phyloP scores from a whole-genome alignment of 805 yeast genomes.

The Metschnikowia chrysomelidarum region DNA sequence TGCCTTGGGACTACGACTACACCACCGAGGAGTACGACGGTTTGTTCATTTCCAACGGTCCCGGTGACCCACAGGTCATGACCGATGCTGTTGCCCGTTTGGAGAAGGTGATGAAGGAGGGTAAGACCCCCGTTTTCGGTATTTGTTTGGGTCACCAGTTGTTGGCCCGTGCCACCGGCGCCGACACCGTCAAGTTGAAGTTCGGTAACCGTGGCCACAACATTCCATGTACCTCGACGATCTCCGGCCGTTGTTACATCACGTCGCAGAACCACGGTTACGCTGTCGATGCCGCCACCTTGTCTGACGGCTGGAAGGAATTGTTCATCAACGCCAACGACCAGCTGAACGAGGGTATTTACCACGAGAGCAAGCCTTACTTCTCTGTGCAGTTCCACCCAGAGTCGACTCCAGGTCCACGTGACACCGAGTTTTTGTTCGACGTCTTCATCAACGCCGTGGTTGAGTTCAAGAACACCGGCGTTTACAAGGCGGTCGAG shows the following conservation, averaged over 20 bases:
- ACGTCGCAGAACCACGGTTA: conserved; percentile 99
- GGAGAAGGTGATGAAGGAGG: conserved; percentile 53
- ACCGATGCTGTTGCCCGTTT: conserved; percentile 62
- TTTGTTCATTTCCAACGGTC: conserved; percentile 95
- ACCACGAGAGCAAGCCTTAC: conserved; percentile 80
- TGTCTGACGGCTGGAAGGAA: conserved; percentile 84
- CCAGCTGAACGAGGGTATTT: conserved; percentile 97
- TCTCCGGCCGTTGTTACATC: conserved; percentile 94
- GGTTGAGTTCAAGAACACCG: conserved; percentile 56
- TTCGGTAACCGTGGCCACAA: conserved; percentile 99
- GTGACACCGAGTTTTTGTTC: conserved; percentile 96
- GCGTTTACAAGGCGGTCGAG: conserved; percentile 63
- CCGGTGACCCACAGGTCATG: conserved; percentile 97
- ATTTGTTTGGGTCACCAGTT: conserved; percentile 98
- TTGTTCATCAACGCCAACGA: conserved; percentile 94
- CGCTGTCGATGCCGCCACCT: conserved; percentile 84
- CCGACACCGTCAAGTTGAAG: conserved; percentile 85
- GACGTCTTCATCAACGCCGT: conserved; percentile 90
- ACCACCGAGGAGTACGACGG: conserved; percentile 85
- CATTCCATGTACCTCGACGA: conserved; percentile 88
- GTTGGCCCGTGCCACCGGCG: conserved; percentile 93
- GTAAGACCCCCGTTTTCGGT: conserved; percentile 90
- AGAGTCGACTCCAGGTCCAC: conserved; percentile 98
- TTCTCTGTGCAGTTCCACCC: conserved; percentile 99
- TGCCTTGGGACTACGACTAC: conserved; percentile 93